Base-by-base conservation (phyloP, 495 filamentous ascomycete genomes). In the Talaromyces borbonicus region DNA sequence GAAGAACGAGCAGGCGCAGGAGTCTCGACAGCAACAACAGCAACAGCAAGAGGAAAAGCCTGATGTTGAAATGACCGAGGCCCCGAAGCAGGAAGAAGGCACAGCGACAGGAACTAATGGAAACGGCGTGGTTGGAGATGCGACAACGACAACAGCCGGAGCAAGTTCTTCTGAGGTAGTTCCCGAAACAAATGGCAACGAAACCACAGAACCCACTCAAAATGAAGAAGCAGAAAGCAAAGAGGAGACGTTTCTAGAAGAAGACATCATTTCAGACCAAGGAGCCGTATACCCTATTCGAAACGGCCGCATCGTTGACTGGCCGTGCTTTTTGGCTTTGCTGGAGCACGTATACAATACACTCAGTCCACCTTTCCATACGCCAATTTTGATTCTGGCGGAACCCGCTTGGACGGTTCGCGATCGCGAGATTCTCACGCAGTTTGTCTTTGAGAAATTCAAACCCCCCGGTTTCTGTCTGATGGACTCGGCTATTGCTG, bases 361-460 rank as follows among this genome's bases (percentile, higher is more conserved):
- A 3, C 74, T 98, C 45, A 88, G 85, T 41, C 87, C 87, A 8
- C 85, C 86, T 1, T 87, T 96, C 58, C 92, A 97, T 64, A 96
- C 90, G 0, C 89, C 92, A 1, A 85, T 98, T 53, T 68, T 98
- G 51, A 73, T 98, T 45, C 82, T 98, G 56, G 66, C 81, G 11
- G 81, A 92, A 39, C 92, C 92, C 0, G 78, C 78, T 37, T 98
- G 93, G 86, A 86, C 86, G 8, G 73, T 79, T 4, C 77, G 80
- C 38, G 86, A 95, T 60, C 80, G 81, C 55, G 88, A 95, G 62
- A 68, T 68, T 8, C 75, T 97, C 29, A 83, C 89, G 4, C 85
- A 87, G 47, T 98, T 95, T 65, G 76, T 96, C 51, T 98, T 98
- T 53, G 92, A 97, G 63, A 89, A 89, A 63, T 95, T 95, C 60